Conservation (phyloP, 176 grass and related monocot genomes). For the Typha latifolia region DNA sequence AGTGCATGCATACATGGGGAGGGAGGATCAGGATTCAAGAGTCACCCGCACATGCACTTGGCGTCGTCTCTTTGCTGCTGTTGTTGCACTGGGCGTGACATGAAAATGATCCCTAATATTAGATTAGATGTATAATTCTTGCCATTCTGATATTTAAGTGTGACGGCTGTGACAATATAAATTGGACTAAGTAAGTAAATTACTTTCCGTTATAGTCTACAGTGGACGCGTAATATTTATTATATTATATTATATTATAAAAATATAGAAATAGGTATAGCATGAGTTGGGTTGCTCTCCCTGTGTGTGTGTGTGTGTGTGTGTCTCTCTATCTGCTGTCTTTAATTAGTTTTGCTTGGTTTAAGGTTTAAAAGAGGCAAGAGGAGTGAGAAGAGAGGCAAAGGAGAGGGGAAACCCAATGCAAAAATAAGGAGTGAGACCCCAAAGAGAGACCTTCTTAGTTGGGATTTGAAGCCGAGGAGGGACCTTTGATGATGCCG, state of each 20-base stretch:
- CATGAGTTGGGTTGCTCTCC: too few relatives aligned
- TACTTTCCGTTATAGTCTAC: too few relatives aligned
- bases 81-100: not conserved
- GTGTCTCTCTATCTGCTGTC: not conserved
- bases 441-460: conserved; percentile 34
- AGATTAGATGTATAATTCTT: too few relatives aligned
- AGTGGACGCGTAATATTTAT: too few relatives aligned
- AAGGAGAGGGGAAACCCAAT: conserved; percentile 23
- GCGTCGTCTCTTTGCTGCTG: not conserved
- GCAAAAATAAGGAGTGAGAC: conserved; percentile 50
- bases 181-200: too few relatives aligned
- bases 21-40: not conserved
- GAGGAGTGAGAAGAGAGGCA: conserved; percentile 23
- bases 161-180: not conserved
- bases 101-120: too few relatives aligned
- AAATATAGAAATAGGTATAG: too few relatives aligned
- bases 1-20: too few relatives aligned
- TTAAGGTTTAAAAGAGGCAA: not conserved
- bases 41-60: not conserved
- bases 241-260: too few relatives aligned
- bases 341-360: not conserved
- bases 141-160: not conserved
- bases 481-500: conserved; percentile 57
- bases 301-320: too few relatives aligned
- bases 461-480: conserved; percentile 39